A percentile compares a stretch with the other conserved stretches of the same genome.
Evolutionary conservation across 2,329 filamentous ascomycete genomes (phyloP).

Genomic region (Bipolaris gigantea): DNA sequence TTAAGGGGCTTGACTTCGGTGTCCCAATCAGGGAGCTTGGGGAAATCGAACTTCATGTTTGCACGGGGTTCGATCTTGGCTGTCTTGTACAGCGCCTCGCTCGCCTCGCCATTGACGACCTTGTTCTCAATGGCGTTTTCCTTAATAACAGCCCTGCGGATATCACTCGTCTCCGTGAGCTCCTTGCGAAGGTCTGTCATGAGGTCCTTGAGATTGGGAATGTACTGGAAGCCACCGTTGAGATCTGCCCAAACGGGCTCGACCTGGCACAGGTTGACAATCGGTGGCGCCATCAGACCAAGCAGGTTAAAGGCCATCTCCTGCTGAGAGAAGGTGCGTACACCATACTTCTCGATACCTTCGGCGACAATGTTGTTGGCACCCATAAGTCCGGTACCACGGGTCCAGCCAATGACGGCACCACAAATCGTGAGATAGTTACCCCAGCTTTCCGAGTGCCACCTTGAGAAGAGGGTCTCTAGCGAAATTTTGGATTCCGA

Average conservation of each 20-base stretch:
- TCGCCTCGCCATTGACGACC: constrained; percentile 91
- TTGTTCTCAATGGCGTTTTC: constrained; percentile 97
- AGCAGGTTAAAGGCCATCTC: constrained; percentile 99
- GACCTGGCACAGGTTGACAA: constrained; percentile 92
- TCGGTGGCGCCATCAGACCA: constrained; percentile 89
- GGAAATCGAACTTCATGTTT: constrained; percentile 98
- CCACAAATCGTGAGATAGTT: constrained; percentile 98
- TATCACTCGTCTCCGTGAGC: constrained; percentile 91
- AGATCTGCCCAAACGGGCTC: constrained; percentile 97
- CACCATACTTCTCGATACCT: constrained; percentile 93
- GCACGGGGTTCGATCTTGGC: constrained; percentile 90
- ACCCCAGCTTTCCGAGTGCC: constrained; percentile 96
- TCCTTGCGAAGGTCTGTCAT: constrained; percentile 94
- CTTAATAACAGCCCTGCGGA: constrained; percentile 90
- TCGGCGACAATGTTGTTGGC: constrained; percentile 98
- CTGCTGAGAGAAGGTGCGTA: constrained; percentile 97
- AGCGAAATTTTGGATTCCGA: constrained; percentile 96
- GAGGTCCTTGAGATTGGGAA: constrained; percentile 89
- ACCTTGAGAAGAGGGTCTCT: constrained; percentile 97
- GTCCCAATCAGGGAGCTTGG: constrained; percentile 87
- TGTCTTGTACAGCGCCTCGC: constrained; percentile 92
- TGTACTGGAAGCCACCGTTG: constrained; percentile 96
- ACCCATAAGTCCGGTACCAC: constrained; percentile 96
- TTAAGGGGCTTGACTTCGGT: constrained; percentile 87
- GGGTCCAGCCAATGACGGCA: constrained; percentile 98